Conservation (phyloP, 768 basidiomycete genomes). For the Rhodosporidiobolus odoratus region DNA sequence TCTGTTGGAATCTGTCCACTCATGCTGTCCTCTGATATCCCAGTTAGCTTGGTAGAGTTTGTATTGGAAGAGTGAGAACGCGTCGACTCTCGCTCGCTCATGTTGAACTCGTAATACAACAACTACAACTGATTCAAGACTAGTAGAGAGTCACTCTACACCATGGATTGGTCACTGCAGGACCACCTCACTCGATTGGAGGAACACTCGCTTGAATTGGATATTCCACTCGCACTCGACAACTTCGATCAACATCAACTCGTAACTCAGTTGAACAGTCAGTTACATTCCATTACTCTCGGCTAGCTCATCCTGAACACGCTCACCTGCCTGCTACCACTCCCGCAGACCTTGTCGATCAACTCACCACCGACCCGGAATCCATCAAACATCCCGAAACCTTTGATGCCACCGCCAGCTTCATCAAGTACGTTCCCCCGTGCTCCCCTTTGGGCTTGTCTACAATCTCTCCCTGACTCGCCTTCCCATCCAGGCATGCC, state of each 20-base stretch:
- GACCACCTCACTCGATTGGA: slow-evolving; percentile 41
- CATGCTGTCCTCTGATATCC: background rate
- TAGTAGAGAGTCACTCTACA: background rate
- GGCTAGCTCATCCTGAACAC: slow-evolving; percentile 4
- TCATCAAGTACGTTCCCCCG: slow-evolving; percentile 58
- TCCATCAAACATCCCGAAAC: slow-evolving; percentile 61
- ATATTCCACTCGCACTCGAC: background rate
- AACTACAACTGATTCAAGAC: background rate
- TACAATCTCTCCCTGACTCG: too few species aligned
- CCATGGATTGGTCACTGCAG: slow-evolving; percentile 44
- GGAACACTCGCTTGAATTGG: slow-evolving; percentile 11
- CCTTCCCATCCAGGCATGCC: slow-evolving; percentile 48
- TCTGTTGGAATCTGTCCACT: slow-evolving; percentile 15
- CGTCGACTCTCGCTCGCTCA: background rate
- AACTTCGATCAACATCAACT: slow-evolving; percentile 16
- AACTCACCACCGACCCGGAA: slow-evolving; percentile 72
- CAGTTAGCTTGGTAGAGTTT: too few species aligned
- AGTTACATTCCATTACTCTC: background rate
- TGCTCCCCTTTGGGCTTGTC: slow-evolving; percentile 16
- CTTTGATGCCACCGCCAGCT: slow-evolving; percentile 74
- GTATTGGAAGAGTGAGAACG: too few species aligned
- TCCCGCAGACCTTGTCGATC: slow-evolving; percentile 65
- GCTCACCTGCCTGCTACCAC: slow-evolving; percentile 27
- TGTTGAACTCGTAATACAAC: too few species aligned
- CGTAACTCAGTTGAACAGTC: background rate